These are phyloP conservation scores for Rubia yunnanensis DNA, from an alignment of 257 asterid genomes.

Conservation along the genomic window DNA sequence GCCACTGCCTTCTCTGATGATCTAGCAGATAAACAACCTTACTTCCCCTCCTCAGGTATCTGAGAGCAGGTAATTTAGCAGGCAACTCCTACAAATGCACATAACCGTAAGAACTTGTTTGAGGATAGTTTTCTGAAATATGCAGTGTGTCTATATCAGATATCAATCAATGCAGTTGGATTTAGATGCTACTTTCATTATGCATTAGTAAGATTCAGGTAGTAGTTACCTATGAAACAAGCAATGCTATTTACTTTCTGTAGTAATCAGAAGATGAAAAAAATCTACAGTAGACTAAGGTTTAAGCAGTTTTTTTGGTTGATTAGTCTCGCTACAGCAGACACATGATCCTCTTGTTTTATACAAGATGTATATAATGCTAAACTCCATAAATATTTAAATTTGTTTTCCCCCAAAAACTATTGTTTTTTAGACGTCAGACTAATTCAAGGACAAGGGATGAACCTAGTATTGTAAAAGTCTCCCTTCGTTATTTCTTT, in stretches of 20 bases:
- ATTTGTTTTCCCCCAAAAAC: no score
- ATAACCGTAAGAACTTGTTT: neutral
- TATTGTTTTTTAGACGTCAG: no score
- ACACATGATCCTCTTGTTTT: no score
- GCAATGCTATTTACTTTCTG: neutral
- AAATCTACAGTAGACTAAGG: neutral
- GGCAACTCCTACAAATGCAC: slow-evolving; percentile 17
- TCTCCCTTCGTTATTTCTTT: neutral
- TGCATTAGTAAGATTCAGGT: neutral
- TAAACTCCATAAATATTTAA: neutral
- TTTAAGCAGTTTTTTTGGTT: neutral
- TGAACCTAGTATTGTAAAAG: neutral
- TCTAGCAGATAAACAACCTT: slow-evolving; percentile 9
- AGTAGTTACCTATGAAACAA: neutral
- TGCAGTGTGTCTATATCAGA: no score
- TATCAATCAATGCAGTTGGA: neutral
- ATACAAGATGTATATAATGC: neutral
- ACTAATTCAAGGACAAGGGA: neutral
- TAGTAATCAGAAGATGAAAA: no score
- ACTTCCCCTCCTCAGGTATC: neutral
- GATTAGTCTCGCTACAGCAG: no score
- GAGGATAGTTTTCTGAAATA: no score
- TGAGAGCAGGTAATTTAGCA: slow-evolving; percentile 1
- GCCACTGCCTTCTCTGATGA: slow-evolving; percentile 12
- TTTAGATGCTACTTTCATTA: neutral